phyloP scores from a whole-genome alignment of 768 basidiomycete genomes.

The Aureoboletus auriporus region DNA sequence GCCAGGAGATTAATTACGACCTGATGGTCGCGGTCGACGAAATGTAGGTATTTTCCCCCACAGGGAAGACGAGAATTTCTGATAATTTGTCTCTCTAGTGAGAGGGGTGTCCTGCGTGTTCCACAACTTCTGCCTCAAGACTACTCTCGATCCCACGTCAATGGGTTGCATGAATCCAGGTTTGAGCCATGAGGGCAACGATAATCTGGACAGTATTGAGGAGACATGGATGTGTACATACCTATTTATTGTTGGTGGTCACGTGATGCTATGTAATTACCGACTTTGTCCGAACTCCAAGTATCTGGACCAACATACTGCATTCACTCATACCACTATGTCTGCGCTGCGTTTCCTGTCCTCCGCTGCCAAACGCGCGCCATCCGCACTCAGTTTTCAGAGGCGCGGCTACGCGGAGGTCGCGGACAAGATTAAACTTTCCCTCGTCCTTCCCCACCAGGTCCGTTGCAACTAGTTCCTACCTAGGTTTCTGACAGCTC shows the following conservation, averaged over 20 bases:
- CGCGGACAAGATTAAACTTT: conserved; percentile 86
- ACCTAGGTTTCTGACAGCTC: conserved; percentile 11
- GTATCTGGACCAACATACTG: not conserved
- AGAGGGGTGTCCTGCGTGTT: conserved; percentile 59
- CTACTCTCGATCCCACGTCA: conserved; percentile 39
- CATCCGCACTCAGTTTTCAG: conserved; percentile 46
- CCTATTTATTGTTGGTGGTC: conserved; percentile 6
- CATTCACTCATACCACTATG: conserved; percentile 40
- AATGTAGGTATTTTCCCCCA: conserved; percentile 56
- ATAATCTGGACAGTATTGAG: no score
- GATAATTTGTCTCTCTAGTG: conserved; percentile 38
- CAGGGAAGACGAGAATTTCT: not conserved
- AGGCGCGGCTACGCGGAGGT: conserved; percentile 91
- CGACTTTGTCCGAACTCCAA: conserved; percentile 26
- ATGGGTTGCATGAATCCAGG: conserved; percentile 23
- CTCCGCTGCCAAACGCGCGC: conserved; percentile 57
- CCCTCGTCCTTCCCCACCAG: conserved; percentile 93
- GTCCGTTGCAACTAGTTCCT: conserved; percentile 42
- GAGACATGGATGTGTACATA: not conserved
- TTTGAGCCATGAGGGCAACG: conserved; percentile 18
- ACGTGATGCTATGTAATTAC: conserved; percentile 18
- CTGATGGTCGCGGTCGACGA: conserved; percentile 85
- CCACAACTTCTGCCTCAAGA: conserved; percentile 61
- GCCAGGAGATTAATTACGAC: conserved; percentile 91
- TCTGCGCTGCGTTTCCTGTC: conserved; percentile 71